Conservation (phyloP, 2,329 filamentous ascomycete genomes). For the Fusarium sp. region DNA sequence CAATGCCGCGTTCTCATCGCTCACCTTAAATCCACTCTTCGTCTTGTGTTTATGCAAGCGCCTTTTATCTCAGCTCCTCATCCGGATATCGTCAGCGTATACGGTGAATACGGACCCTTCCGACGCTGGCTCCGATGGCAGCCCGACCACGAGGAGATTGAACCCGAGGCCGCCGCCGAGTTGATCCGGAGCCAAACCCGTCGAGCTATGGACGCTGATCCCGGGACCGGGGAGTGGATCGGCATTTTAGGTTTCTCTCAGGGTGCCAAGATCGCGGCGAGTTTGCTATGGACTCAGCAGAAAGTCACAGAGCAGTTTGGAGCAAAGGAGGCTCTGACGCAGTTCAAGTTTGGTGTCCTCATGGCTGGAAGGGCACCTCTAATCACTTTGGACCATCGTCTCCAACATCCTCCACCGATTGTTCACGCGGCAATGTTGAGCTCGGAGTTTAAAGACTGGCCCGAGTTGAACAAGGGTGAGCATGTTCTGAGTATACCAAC, state of each 20-base stretch:
- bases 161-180: constrained; percentile 57
- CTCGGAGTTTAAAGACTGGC: constrained; percentile 46
- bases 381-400: constrained; percentile 53
- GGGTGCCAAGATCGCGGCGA: constrained; percentile 71
- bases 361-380: constrained; percentile 53
- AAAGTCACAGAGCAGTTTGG: constrained; percentile 57
- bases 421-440: constrained; percentile 43
- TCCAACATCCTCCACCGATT: constrained; percentile 65
- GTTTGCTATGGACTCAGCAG: constrained; percentile 73
- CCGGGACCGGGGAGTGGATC: constrained; percentile 69
- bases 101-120: constrained; percentile 75
- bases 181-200: constrained; percentile 57
- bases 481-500: constrained; percentile 52
- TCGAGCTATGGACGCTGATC: constrained; percentile 64
- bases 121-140: constrained; percentile 72
- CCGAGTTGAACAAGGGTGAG: constrained; percentile 62
- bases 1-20: constrained; percentile 70
- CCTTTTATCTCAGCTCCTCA: constrained; percentile 74
- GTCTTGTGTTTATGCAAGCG: constrained; percentile 78
- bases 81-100: constrained; percentile 72
- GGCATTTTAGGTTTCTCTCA: constrained; percentile 75
- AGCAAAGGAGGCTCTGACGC: constrained; percentile 31
- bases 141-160: constrained; percentile 65
- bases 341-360: constrained; percentile 54
- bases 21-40: constrained; percentile 68